phyloP scores from a whole-genome alignment of 2,329 filamentous ascomycete genomes.

The Chaetomiaceae sp. region DNA sequence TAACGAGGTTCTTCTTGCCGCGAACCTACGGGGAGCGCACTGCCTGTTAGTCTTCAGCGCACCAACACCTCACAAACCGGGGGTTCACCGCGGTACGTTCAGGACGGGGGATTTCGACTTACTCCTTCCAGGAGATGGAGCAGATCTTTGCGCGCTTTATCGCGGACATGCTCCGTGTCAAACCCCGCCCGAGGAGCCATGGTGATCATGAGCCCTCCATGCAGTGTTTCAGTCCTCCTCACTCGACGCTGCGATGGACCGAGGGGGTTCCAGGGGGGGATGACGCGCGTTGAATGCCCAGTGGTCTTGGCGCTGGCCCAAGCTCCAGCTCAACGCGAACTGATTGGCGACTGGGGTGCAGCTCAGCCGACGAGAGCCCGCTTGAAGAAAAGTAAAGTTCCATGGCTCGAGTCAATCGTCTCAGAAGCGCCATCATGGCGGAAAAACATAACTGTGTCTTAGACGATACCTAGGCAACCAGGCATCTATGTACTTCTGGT shows the following conservation, averaged over 20 bases:
- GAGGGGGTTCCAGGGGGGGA: too few species aligned
- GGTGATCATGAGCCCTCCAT: constrained; percentile 49
- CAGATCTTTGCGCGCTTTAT: constrained; percentile 82
- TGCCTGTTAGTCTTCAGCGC: constrained; percentile 22
- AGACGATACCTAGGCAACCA: too few species aligned
- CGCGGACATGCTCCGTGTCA: constrained; percentile 69
- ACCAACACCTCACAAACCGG: constrained; percentile 2
- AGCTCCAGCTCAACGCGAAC: constrained; percentile 4
- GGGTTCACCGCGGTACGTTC: not conserved
- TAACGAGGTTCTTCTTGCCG: constrained; percentile 96
- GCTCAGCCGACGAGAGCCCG: not conserved
- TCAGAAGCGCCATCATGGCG: too few species aligned
- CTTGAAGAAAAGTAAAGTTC: not conserved
- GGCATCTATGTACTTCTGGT: too few species aligned
- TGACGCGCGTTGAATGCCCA: not conserved
- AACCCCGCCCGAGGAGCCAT: constrained; percentile 71
- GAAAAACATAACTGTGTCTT: too few species aligned
- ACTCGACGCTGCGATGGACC: not conserved
- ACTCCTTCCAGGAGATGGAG: constrained; percentile 91
- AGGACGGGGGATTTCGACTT: constrained; percentile 47
- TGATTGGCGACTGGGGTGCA: constrained; percentile 3
- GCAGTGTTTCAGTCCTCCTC: constrained; percentile 16
- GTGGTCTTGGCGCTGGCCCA: constrained; percentile 13
- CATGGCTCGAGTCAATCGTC: too few species aligned
- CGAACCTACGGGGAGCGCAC: constrained; percentile 64